Evolutionary conservation across 805 yeast species (phyloP).

Genomic region (Candida jianshihensis): DNA sequence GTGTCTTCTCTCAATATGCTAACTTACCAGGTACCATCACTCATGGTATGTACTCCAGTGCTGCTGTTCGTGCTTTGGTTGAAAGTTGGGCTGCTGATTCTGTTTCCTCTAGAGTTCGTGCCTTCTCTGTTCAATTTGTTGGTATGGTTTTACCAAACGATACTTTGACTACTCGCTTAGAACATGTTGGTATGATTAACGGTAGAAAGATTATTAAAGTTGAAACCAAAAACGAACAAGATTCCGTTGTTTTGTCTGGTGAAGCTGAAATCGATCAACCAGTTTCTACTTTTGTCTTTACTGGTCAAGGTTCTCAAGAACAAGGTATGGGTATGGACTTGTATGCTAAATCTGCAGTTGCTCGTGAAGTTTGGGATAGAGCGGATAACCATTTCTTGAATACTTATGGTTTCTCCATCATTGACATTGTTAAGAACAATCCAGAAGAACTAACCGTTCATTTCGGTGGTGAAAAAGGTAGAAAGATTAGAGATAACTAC

Average conservation of each 20-base stretch:
- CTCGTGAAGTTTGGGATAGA: constrained; percentile 94
- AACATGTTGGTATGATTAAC: constrained; percentile 97
- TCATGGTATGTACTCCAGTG: constrained; percentile 98
- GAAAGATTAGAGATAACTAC: constrained; percentile 89
- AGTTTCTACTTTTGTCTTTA: constrained; percentile 89
- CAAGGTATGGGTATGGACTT: constrained; percentile 99
- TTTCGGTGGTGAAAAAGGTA: constrained; percentile 97
- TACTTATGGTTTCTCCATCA: constrained; percentile 94
- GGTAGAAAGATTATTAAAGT: constrained; percentile 97
- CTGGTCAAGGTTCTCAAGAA: constrained; percentile 99
- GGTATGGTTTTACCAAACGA: constrained; percentile 99
- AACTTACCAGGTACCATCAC: constrained; percentile 95
- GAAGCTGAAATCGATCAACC: constrained; percentile 99
- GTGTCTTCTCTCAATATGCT: constrained; percentile 91
- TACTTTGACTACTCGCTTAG: constrained; percentile 75
- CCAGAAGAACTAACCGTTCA: constrained; percentile 94
- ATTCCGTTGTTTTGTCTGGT: constrained; percentile 79
- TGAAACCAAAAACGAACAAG: constrained; percentile 77
- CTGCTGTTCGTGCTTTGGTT: constrained; percentile 88
- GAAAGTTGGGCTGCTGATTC: constrained; percentile 99
- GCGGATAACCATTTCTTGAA: constrained; percentile 90
- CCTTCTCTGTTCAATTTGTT: constrained; percentile 81
- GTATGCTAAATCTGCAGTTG: constrained; percentile 84
- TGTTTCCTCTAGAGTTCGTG: constrained; percentile 92
- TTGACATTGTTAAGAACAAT: constrained; percentile 91